phyloP scores from a whole-genome alignment of 345 rosid genomes.

The Eucalyptus brandiana region DNA sequence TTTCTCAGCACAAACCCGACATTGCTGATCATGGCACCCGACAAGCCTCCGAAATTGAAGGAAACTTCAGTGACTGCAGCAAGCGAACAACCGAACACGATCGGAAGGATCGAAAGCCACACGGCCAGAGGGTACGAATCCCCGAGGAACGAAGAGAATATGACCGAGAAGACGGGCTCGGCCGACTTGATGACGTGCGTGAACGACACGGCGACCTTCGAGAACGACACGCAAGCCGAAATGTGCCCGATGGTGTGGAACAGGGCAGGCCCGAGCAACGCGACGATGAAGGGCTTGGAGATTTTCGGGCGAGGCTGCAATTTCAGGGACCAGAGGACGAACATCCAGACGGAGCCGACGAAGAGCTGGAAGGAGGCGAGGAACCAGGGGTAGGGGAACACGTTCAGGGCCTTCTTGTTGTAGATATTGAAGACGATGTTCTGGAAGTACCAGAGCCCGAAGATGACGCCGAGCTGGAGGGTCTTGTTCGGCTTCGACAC shows the following conservation, averaged over 20 bases:
- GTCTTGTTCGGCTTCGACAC: slow-evolving; percentile 27
- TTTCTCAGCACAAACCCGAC: slow-evolving; percentile 85
- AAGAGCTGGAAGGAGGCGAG: slow-evolving; percentile 92
- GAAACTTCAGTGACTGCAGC: slow-evolving; percentile 96
- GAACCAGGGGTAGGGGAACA: slow-evolving; percentile 95
- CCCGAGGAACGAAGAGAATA: slow-evolving; percentile 84
- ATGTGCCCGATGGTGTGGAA: slow-evolving; percentile 96
- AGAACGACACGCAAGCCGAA: slow-evolving; percentile 95
- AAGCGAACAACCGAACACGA: slow-evolving; percentile 87
- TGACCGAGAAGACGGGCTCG: slow-evolving; percentile 92
- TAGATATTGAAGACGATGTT: slow-evolving; percentile 91
- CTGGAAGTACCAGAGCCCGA: slow-evolving; percentile 90
- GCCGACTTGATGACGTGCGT: slow-evolving; percentile 96
- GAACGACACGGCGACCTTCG: slow-evolving; percentile 96
- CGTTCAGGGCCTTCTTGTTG: slow-evolving; percentile 80
- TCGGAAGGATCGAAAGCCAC: slow-evolving; percentile 90
- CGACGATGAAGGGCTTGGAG: slow-evolving; percentile 70
- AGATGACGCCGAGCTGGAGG: slow-evolving; percentile 55
- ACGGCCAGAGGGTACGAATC: slow-evolving; percentile 75
- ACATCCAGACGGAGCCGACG: slow-evolving; percentile 93
- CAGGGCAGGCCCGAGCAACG: slow-evolving; percentile 92
- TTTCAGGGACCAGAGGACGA: slow-evolving; percentile 65
- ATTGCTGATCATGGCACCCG: slow-evolving; percentile 94
- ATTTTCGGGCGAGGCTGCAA: slow-evolving; percentile 76
- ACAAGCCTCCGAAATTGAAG: slow-evolving; percentile 68